Evolutionary conservation across 371 early-diverging fungal species (phyloP).

Genomic region (Haplosporangium sp.): DNA sequence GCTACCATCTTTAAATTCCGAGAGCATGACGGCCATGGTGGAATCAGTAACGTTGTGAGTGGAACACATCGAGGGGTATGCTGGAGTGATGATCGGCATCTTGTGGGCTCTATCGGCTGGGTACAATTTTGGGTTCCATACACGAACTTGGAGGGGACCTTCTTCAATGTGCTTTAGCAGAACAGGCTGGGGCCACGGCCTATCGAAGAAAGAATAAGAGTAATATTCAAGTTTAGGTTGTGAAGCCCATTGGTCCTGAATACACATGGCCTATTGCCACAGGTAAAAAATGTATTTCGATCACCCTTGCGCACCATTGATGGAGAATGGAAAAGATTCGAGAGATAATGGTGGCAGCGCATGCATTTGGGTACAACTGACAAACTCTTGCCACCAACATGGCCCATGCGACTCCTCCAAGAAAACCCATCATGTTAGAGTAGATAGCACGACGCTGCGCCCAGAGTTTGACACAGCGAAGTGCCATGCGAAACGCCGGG

Average conservation of each 20-base stretch:
- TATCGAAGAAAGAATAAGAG: conserved; percentile 11
- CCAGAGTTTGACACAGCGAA: conserved; percentile 99
- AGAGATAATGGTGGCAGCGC: conserved; percentile 86
- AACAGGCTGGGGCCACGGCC: conserved; percentile 98
- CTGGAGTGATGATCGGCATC: conserved; percentile 99
- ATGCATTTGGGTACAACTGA: conserved; percentile 97
- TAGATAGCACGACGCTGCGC: conserved; percentile 97
- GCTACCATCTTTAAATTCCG: conserved; percentile 84
- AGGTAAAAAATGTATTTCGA: background rate
- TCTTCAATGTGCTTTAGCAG: conserved; percentile 93
- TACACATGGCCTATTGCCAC: background rate
- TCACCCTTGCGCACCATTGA: conserved; percentile 77
- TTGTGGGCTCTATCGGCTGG: conserved; percentile 91
- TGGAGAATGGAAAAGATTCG: conserved; percentile 94
- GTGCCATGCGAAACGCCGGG: conserved; percentile 88
- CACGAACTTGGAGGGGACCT: conserved; percentile 90
- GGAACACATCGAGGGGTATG: conserved; percentile 99
- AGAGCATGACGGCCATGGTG: conserved; percentile 86
- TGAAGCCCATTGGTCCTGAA: background rate
- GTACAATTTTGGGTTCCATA: conserved; percentile 98
- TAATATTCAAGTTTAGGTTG: background rate
- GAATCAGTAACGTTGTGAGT: conserved; percentile 98
- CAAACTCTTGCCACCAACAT: conserved; percentile 98
- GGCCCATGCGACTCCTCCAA: conserved; percentile 99
- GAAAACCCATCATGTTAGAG: conserved; percentile 98